A percentile compares a stretch with the other conserved stretches of the same genome.
Evolutionary conservation across 1,284 basidiomycete genomes (phyloP).

Genomic region (Austroboletus niveus): DNA sequence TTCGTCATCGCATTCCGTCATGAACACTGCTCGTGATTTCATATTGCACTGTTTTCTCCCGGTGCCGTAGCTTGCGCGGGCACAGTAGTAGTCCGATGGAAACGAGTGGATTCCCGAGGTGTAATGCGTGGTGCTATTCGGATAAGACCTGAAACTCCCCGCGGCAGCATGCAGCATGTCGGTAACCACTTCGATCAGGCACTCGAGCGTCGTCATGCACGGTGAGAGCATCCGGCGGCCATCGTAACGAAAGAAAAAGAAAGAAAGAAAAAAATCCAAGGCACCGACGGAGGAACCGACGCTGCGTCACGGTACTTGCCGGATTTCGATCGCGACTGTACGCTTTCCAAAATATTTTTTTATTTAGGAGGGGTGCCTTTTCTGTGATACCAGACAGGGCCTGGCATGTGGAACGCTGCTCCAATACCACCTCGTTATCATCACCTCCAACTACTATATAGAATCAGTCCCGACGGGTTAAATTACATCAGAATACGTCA

Average conservation of each 20-base stretch:
- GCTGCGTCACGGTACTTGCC: conserved; percentile 19
- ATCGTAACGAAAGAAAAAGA: not conserved
- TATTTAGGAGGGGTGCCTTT: conserved; percentile 3
- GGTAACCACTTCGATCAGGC: conserved; percentile 20
- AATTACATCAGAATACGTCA: conserved; percentile 15
- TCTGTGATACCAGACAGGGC: conserved; percentile 2
- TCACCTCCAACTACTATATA: conserved; percentile 12
- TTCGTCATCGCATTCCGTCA: conserved; percentile 21
- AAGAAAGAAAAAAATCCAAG: conserved; percentile 3
- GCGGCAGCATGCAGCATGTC: conserved; percentile 3
- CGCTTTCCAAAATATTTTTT: no score
- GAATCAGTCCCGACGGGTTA: conserved; percentile 8
- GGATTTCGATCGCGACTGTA: conserved; percentile 15
- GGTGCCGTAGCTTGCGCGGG: not conserved
- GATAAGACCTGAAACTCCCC: conserved; percentile 13
- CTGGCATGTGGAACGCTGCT: conserved; percentile 9
- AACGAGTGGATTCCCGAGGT: conserved; percentile 3
- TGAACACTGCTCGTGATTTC: conserved; percentile 4
- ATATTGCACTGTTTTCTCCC: not conserved
- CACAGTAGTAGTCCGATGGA: not conserved
- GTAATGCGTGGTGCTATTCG: not conserved
- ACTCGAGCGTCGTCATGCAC: conserved; percentile 10
- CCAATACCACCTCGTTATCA: conserved; percentile 7
- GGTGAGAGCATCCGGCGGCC: conserved; percentile 12
- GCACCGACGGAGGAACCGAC: conserved; percentile 23